Evolutionary conservation across 176 grass and related monocot genomes (phyloP), one percentile per base, ranked within the genome.

Genomic region (Olyra latifolia): DNA sequence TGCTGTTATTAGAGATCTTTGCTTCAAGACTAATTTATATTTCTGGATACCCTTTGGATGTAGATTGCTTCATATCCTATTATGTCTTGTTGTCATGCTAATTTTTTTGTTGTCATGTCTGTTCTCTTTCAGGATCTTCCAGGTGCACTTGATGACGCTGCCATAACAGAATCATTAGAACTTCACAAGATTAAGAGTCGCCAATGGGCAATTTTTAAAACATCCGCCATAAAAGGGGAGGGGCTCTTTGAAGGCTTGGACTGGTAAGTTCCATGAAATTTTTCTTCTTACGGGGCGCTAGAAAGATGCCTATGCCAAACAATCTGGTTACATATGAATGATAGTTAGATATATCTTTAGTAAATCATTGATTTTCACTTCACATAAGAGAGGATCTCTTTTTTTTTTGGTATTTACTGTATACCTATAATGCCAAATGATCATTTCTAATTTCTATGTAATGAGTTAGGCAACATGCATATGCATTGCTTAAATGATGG

Each of bases 171-270:
- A 86, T 91, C 97, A 77, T 84, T 99, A 81, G 97, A 99, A 87
- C 93, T 99, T 11, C 97, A 99, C 79, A 99, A 96, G 62, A 96
- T 99, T n/a, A 99, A 99, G 84, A 99, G 83, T 24, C 97, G 97
- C 58, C 97, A 99, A 79, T 99, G 97, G 97, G 82, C 91, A 19
- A 99, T 99, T 82, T 99, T 99, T 77, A 99, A 99, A 83, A 96
- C 97, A 45, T 99, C 97, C 65, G 97, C 97, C 54, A 91, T 99
- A 69, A 99, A 99, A 93, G 97, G 97, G 70, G 97, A 99, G 81
- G 97, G 97, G 0, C 91, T 99, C 79, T 99, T 99, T 82, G 97
- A 99, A 93, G 97, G 97, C 27, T 87, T 99, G 90, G 93, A 99
- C 76, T 99, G 97, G 97, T 99, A 88, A 75, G 88, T 86, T 58